Conservation (phyloP, 805 yeast species). For the Metschnikowia noctiluminum region DNA sequence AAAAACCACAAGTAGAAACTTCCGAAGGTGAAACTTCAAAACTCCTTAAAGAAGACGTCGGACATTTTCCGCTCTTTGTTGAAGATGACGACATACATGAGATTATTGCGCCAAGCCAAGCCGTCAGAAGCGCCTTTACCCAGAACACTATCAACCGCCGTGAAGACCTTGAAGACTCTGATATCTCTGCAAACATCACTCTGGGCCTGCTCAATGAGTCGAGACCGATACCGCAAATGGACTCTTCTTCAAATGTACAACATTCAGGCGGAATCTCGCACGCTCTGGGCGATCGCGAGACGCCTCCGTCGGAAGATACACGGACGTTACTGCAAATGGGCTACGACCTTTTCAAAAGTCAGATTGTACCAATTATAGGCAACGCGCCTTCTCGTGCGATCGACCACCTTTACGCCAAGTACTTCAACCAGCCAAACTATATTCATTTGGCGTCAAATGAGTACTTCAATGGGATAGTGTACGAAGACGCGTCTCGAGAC, state of each 20-base stretch:
- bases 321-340: conserved; percentile 13
- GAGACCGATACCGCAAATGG: too few species aligned
- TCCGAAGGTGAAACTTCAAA: not conserved
- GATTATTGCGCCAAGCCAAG: not conserved
- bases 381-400: conserved; percentile 7
- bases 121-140: not conserved
- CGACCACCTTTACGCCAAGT: conserved; percentile 11
- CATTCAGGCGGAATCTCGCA: not conserved
- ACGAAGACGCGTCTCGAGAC: not conserved
- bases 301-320: not conserved
- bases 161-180: not conserved
- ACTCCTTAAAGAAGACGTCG: not conserved
- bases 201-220: not conserved
- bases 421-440: conserved; percentile 19
- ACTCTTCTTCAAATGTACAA: too few species aligned
- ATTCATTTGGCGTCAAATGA: conserved; percentile 18
- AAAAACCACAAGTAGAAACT: not conserved
- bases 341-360: conserved; percentile 16
- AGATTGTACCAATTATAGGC: conserved; percentile 15
- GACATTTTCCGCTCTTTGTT: conserved; percentile 5
- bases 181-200: not conserved
- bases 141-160: not conserved
- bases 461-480: conserved; percentile 13
- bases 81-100: conserved; percentile 5
- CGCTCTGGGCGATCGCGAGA: not conserved